These are phyloP conservation scores for Trametes cingulata DNA, from an alignment of 768 basidiomycete genomes.

Conservation along the genomic window DNA sequence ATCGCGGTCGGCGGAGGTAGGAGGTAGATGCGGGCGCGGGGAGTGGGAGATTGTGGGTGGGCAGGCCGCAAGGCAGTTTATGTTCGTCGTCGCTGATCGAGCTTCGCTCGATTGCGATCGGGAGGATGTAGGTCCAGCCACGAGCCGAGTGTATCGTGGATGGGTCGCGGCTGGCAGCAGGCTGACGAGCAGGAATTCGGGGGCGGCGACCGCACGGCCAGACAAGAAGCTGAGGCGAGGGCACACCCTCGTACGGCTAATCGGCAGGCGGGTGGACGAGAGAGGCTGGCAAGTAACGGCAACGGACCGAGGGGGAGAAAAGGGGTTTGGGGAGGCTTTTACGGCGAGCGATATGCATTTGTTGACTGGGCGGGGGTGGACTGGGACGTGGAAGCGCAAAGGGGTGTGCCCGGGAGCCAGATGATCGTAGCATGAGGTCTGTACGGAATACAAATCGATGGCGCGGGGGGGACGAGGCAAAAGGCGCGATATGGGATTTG, in stretches of 20 bases:
- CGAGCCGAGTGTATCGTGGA: constrained; percentile 13
- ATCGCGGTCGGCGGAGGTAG: constrained; percentile 37
- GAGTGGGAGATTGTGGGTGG: constrained; percentile 21
- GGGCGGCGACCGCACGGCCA: not conserved
- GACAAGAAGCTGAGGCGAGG: not conserved
- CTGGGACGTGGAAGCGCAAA: constrained; percentile 2
- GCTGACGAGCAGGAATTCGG: constrained; percentile 4
- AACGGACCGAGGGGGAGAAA: not conserved
- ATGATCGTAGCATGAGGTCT: constrained; percentile 10
- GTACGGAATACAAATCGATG: constrained; percentile 5
- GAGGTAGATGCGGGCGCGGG: constrained; percentile 23
- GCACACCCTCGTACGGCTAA: not conserved
- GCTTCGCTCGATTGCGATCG: constrained; percentile 20
- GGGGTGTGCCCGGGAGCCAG: not conserved
- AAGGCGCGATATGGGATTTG: not conserved
- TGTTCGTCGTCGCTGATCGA: constrained; percentile 20
- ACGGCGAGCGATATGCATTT: constrained; percentile 10
- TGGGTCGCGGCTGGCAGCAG: not conserved
- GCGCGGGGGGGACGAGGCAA: not conserved
- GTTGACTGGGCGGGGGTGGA: not conserved
- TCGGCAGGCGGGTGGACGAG: not conserved
- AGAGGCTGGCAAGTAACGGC: not conserved
- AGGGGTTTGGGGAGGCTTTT: constrained; percentile 10
- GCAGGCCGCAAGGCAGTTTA: constrained; percentile 15
- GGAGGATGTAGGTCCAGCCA: constrained; percentile 22